A percentile compares a stretch with the other conserved stretches of the same genome.
Evolutionary conservation across 257 asterid species (phyloP).

Genomic region (Nicotiana paniculata): DNA sequence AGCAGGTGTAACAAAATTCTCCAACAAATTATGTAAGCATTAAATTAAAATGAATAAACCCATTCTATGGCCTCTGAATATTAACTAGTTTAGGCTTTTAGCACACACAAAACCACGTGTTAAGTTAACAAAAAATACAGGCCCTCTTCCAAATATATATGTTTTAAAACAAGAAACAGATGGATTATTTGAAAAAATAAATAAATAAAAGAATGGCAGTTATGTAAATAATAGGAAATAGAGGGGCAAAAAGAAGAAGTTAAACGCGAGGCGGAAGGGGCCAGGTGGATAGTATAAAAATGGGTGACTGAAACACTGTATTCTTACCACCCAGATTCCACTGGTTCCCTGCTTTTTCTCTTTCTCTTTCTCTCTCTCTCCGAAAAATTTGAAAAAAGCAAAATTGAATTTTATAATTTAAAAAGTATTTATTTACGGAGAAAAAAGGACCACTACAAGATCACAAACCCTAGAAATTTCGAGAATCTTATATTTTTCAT

Average conservation of each 20-base stretch:
- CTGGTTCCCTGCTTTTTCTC: conserved; percentile 24
- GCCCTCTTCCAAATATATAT: neutral
- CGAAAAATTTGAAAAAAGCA: neutral
- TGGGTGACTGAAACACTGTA: conserved; percentile 27
- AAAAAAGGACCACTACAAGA: conserved; percentile 15
- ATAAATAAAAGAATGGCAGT: neutral
- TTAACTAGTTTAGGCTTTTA: neutral
- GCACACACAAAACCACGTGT: neutral
- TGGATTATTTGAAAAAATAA: neutral
- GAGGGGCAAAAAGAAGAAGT: neutral
- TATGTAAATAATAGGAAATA: neutral
- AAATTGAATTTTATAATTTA: neutral
- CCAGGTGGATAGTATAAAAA: conserved; percentile 31
- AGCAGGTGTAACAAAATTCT: neutral
- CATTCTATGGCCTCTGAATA: neutral
- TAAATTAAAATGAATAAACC: neutral
- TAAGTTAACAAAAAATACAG: neutral
- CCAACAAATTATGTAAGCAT: neutral
- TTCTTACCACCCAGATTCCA: conserved; percentile 43
- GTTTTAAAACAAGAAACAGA: neutral
- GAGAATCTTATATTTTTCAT: conserved; percentile 8
- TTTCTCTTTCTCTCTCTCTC: conserved; percentile 19
- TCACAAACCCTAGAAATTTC: conserved; percentile 41
- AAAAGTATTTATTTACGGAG: neutral
- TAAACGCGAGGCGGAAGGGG: conserved; percentile 11